Evolutionary conservation across 805 yeast genomes (phyloP).

Genomic region (Ogataea pilisensis): DNA sequence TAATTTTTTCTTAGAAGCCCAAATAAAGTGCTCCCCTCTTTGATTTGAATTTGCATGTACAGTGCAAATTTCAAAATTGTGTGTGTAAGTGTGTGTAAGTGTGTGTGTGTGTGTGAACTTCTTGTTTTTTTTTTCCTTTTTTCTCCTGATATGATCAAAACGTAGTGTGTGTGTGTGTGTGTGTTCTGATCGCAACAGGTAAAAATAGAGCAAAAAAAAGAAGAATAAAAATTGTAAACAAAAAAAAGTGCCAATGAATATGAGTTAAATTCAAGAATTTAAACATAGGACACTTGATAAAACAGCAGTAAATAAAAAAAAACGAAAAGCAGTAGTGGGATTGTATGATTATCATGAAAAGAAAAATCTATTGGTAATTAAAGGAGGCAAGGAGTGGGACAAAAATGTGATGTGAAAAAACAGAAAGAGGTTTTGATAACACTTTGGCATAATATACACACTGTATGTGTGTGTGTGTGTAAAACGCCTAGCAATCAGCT

Average conservation of each 20-base stretch:
- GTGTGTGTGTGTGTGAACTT: background rate
- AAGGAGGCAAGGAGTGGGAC: background rate
- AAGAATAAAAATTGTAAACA: background rate
- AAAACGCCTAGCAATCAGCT: background rate
- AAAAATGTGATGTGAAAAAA: background rate
- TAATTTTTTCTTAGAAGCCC: background rate
- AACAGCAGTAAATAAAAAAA: background rate
- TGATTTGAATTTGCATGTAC: slow-evolving; percentile 15
- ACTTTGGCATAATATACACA: too few relatives aligned
- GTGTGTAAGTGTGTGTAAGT: slow-evolving; percentile 10
- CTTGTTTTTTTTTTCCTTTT: background rate
- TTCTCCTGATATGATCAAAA: background rate
- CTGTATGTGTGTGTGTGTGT: slow-evolving; percentile 14
- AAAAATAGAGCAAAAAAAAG: background rate
- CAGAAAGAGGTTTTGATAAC: too few relatives aligned
- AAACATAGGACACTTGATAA: background rate
- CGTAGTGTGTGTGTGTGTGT: slow-evolving; percentile 1
- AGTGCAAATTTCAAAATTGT: slow-evolving; percentile 5
- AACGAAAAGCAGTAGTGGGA: background rate
- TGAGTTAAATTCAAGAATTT: too few relatives aligned
- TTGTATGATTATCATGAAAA: background rate
- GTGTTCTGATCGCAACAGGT: background rate
- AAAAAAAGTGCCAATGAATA: background rate
- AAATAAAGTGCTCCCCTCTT: slow-evolving; percentile 2
- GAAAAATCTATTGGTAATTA: too few relatives aligned